A percentile compares a stretch with the other conserved stretches of the same genome.
These are phyloP conservation scores for Lunasporangiospora selenospora DNA, from an alignment of 192 early-diverging fungal genomes.

Conservation along the genomic window DNA sequence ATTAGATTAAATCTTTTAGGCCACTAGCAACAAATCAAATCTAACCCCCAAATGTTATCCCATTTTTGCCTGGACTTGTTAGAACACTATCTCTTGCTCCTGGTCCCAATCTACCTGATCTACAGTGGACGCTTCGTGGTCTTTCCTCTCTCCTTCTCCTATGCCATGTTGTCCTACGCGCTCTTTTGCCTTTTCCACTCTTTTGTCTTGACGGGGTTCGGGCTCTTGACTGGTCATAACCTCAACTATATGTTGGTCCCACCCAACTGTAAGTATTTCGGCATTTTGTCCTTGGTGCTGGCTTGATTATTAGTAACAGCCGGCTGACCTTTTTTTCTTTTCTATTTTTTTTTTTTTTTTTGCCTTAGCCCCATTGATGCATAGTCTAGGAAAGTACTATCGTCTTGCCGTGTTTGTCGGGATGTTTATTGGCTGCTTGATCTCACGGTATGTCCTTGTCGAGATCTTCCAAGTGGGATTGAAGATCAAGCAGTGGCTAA, in stretches of 20 bases:
- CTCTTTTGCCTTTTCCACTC: conserved; percentile 59
- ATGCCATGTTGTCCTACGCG: conserved; percentile 58
- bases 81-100: conserved; percentile 58
- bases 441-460: conserved; percentile 37
- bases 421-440: conserved; percentile 19
- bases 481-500: conserved; percentile 33
- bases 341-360: background rate
- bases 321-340: too few species aligned
- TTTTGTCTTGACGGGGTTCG: conserved; percentile 50
- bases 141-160: conserved; percentile 51
- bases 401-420: conserved; percentile 16
- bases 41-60: background rate
- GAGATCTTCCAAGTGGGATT: conserved; percentile 36
- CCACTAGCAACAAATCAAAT: too few species aligned
- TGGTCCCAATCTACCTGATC: conserved; percentile 59
- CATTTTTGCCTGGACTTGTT: background rate
- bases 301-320: too few species aligned
- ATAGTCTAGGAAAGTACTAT: conserved; percentile 42
- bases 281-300: background rate
- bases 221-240: conserved; percentile 56
- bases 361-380: conserved; percentile 19
- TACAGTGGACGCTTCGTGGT: conserved; percentile 59
- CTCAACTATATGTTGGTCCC: conserved; percentile 62
- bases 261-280: conserved; percentile 52
- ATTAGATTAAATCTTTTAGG: too few species aligned